Evolutionary conservation across 768 basidiomycete genomes (phyloP), one percentile per base, ranked within the genome.

Genomic region (Mycena amicta): DNA sequence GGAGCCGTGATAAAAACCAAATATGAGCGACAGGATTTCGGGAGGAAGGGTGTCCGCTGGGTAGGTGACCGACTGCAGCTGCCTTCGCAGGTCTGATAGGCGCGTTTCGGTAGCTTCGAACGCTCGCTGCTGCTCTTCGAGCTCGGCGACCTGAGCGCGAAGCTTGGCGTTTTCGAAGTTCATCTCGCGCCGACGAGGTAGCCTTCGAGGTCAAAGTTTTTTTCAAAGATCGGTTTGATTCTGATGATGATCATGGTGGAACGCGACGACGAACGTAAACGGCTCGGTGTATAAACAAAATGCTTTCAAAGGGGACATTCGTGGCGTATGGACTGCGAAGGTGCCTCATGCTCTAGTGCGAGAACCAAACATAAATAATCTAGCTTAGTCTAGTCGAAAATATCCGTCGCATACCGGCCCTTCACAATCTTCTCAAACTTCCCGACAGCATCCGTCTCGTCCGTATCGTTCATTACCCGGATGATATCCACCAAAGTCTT

Each of bases 381-480:
- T n/a, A n/a, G n/a, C n/a, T n/a, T n/a, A n/a, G n/a, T 39, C 66
- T 62, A 81, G 25, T 78, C 78, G 56, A 80, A 82, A 25, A 80
- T 73, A 62, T 80, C 80, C 2, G 78, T 77, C 2, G 77, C 77
- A 60, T 77, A 80, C 16, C 80, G 69, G 13, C 73, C 75, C 20
- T 73, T 71, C 29, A 70, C 71, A 16, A 78, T 68, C 37, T 61
- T 63, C 55, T 73, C 68, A 55, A 77, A 76, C 49, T 67, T 56
- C 23, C 52, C 68, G 11, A 66, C 65, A 0, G 76, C 76, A 41
- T 73, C 68, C 5, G 59, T 64, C 12, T 70, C 66, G 33, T 66
- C 60, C 20, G 62, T 52, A 3, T 61, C 59, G 37, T 49, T 61
- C 41, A 50, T 62, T 13, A 45, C 70, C 57, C 71, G 68, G 57